Percentiles rank a stretch among this genome's conserved stretches.
Evolutionary conservation across 352 stramenopile species (phyloP).

Genomic region (Globisporangium carolinianum): DNA sequence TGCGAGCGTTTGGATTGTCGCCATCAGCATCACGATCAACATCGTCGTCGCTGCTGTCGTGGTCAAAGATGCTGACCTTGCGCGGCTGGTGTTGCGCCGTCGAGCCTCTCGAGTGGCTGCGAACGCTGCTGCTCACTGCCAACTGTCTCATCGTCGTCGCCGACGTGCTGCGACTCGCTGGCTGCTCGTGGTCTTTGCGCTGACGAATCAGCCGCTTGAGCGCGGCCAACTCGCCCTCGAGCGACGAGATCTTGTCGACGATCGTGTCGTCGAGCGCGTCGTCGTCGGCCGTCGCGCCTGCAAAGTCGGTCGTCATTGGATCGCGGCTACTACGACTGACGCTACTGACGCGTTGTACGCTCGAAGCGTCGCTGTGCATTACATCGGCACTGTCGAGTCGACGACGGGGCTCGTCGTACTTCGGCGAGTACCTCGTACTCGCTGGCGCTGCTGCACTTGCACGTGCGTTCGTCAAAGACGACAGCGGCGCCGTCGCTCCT

Average conservation of each 20-base stretch:
- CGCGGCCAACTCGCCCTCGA: constrained; percentile 56
- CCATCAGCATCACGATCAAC: constrained; percentile 11
- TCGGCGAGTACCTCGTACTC: not conserved
- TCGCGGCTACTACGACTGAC: not conserved
- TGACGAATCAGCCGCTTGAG: constrained; percentile 64
- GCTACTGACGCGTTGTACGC: not conserved
- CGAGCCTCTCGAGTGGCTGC: too few relatives aligned
- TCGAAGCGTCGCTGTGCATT: too few relatives aligned
- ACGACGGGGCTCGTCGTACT: not conserved
- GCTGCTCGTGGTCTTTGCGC: constrained; percentile 20
- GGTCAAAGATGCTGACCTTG: constrained; percentile 76
- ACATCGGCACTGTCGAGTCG: too few relatives aligned
- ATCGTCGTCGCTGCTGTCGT: constrained; percentile 45
- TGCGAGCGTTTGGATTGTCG: not conserved
- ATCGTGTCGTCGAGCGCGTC: constrained; percentile 63
- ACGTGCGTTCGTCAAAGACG: not conserved
- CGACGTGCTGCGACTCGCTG: too few relatives aligned
- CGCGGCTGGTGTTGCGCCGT: constrained; percentile 3
- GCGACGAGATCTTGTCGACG: constrained; percentile 71
- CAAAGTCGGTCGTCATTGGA: not conserved
- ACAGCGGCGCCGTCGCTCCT: not conserved
- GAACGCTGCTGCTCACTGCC: too few relatives aligned
- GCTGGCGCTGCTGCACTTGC: not conserved
- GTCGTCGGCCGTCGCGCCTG: constrained; percentile 10
- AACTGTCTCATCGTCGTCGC: too few relatives aligned